Base-by-base conservation (phyloP, 78 protist genomes). In the Dictyostelium capitatum region DNA sequence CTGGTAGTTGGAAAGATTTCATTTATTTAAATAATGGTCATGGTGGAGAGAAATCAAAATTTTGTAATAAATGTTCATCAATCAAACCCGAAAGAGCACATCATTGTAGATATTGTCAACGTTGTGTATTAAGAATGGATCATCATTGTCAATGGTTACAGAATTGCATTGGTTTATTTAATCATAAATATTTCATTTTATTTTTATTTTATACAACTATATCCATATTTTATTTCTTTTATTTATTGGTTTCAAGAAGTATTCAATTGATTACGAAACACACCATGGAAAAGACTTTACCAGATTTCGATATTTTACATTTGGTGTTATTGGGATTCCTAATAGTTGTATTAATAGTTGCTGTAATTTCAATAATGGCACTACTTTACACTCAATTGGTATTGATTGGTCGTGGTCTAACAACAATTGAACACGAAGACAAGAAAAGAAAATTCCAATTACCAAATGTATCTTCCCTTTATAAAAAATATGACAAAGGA, bases 81-180 rank as follows among this genome's bases (percentile, higher is more conserved):
- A 77, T 51, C 15, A 96, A 96, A 65, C 97, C 97, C 37, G 95
- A 87, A 41, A 62, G 98, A 56, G 81, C 98, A n/a, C 98, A 97
- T 57, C 98, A 97, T 74, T 97, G 98, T 89, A 57, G 90, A 20
- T 59, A 50, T 50, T 97, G 98, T 70, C 80, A 80, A 23, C 72
- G 62, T 57, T 96, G 97, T 78, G 96, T 96, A 46, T 65, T 91
- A 28, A 28, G 92, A 48, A 91, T 95, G 95, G 97, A 96, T 90
- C 97, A 96, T 64, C 97, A 96, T 83, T 96, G 97, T 90, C 96
- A 62, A 30, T 97, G 97, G 97, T 43, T 97, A 53, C 65, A 75
- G 37, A 96, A 95, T 72, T 96, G 97, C 51, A 89, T 96, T 57
- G 98, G 97, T 25, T 15, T 77, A 47, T 59, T 82, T 50, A 97